These are phyloP conservation scores for Symbiodinium natans DNA, from an alignment of 73 alveolate genomes.

Conservation along the genomic window DNA sequence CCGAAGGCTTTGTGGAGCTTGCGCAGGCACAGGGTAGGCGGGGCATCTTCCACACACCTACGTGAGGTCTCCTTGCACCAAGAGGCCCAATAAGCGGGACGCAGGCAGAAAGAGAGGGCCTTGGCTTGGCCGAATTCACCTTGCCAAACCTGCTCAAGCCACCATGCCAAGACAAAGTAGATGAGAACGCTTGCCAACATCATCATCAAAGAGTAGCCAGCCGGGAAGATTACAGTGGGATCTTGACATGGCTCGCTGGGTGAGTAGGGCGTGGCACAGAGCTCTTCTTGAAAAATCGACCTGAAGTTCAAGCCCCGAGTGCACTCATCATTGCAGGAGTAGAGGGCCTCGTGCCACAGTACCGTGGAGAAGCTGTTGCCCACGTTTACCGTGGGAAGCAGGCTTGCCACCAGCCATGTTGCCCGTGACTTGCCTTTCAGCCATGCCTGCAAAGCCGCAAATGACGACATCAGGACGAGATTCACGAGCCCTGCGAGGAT, in stretches of 20 bases:
- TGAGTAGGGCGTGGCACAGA: too few species aligned
- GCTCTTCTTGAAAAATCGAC: too few species aligned
- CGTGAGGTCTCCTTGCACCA: neutral
- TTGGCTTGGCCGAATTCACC: constrained; percentile 65
- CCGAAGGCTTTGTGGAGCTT: constrained; percentile 22
- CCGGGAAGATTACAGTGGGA: too few species aligned
- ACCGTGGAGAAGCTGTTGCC: constrained; percentile 22
- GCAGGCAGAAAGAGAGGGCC: constrained; percentile 28
- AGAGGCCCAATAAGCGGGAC: constrained; percentile 41
- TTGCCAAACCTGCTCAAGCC: constrained; percentile 79
- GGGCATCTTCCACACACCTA: constrained; percentile 5
- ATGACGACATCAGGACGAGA: neutral
- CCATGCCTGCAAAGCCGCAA: constrained; percentile 40
- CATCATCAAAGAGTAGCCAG: too few species aligned
- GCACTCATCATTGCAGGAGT: constrained; percentile 29
- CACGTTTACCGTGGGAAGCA: constrained; percentile 29
- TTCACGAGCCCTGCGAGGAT: constrained; percentile 1
- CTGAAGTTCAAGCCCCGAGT: too few species aligned
- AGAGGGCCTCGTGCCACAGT: constrained; percentile 30
- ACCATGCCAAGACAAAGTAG: constrained; percentile 24
- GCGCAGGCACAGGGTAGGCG: constrained; percentile 8
- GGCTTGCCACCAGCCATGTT: constrained; percentile 17
- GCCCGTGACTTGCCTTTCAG: neutral
- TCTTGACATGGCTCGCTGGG: too few species aligned
- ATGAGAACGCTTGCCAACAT: neutral